Conservation (phyloP, 148 eudicot genomes). For the Rheum nobile region DNA sequence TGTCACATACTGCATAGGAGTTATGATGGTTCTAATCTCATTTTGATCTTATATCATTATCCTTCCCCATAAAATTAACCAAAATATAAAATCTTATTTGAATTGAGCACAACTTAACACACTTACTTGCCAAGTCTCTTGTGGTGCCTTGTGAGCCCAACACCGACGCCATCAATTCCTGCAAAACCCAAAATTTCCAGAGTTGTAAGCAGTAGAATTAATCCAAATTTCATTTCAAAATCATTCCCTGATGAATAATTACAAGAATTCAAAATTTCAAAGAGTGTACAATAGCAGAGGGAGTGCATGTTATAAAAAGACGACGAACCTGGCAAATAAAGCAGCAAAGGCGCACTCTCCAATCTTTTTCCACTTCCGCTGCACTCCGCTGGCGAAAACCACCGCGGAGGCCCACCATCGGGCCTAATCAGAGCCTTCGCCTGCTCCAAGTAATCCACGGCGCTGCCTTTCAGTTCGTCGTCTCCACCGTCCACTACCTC, state of each 20-base stretch:
- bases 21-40: too few relatives aligned
- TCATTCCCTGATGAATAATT: background rate
- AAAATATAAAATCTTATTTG: background rate
- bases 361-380: constrained; percentile 3
- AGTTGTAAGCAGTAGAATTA: background rate
- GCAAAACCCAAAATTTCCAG: constrained; percentile 9
- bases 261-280: background rate
- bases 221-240: background rate
- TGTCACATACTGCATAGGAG: too few relatives aligned
- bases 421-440: constrained; percentile 24
- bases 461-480: constrained; percentile 9
- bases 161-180: constrained; percentile 62
- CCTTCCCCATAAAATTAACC: too few relatives aligned
- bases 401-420: constrained; percentile 31
- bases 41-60: too few relatives aligned
- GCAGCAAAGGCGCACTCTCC: constrained; percentile 24
- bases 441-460: constrained; percentile 26
- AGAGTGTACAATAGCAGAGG: background rate
- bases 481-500: constrained; percentile 13
- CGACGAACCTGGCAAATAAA: constrained; percentile 9
- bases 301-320: background rate
- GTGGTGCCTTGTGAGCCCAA: constrained; percentile 57
- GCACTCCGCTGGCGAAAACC: constrained; percentile 36
- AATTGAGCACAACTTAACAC: background rate
- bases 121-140: constrained; percentile 50